phyloP scores from a whole-genome alignment of 2,329 filamentous ascomycete genomes.

The Verticillium isaacii region DNA sequence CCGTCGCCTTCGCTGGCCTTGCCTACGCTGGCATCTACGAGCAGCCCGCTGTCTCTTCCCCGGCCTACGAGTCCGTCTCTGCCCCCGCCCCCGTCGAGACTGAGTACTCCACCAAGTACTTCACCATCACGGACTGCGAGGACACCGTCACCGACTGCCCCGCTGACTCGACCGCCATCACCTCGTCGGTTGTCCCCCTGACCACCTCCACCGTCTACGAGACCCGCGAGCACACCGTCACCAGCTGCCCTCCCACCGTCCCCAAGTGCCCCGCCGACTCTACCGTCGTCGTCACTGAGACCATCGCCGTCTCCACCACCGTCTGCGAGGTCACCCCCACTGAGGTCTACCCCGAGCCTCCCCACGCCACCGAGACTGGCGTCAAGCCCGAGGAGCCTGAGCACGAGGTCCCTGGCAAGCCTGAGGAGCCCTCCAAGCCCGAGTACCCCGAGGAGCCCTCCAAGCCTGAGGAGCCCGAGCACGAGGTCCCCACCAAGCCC shows the following conservation, averaged over 20 bases:
- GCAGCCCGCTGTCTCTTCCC: conserved; percentile 14
- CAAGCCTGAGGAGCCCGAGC: conserved; percentile 7
- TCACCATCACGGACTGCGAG: conserved; percentile 51
- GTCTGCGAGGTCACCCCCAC: conserved; percentile 26
- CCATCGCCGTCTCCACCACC: conserved; percentile 39
- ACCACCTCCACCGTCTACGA: conserved; percentile 48
- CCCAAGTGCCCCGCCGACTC: conserved; percentile 54
- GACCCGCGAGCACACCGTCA: conserved; percentile 57
- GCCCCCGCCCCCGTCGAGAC: conserved; percentile 21
- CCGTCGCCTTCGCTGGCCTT: conserved; percentile 40
- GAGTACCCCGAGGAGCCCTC: conserved; percentile 7
- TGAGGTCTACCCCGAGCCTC: background rate
- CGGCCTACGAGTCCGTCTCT: conserved; percentile 14
- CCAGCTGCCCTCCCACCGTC: conserved; percentile 54
- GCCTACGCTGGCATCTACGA: conserved; percentile 23
- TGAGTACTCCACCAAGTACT: conserved; percentile 52
- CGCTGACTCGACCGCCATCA: conserved; percentile 34
- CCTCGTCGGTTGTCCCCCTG: conserved; percentile 24
- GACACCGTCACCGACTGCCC: conserved; percentile 44
- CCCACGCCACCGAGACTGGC: conserved; percentile 9
- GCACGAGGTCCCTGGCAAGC: conserved; percentile 3
- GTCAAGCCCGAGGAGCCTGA: conserved; percentile 6
- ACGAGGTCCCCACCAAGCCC: conserved; percentile 8
- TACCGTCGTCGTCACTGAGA: conserved; percentile 31
- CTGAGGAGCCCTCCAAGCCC: conserved; percentile 11